Conservation (phyloP, 2,329 filamentous ascomycete genomes). For the Diplodia intermedia region DNA sequence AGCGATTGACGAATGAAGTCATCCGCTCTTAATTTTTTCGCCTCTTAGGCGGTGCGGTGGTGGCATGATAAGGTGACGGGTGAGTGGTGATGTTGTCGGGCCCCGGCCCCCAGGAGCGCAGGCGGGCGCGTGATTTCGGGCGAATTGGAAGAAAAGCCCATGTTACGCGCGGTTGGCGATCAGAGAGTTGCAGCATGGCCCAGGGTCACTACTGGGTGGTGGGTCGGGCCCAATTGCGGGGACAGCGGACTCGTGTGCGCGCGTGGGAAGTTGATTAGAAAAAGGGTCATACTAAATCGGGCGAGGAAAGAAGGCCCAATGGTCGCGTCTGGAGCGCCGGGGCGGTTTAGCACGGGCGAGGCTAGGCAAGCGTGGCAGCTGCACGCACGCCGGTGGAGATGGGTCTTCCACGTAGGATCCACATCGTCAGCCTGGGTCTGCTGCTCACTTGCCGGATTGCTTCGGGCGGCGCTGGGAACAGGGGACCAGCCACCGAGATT, state of each 20-base stretch:
- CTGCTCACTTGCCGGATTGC: conserved; percentile 1
- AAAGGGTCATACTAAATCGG: not conserved
- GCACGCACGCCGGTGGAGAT: not conserved
- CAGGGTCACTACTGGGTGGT: not conserved
- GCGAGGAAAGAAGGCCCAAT: not conserved
- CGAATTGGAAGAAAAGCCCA: conserved; percentile 2
- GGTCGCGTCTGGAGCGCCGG: no score
- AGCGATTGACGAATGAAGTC: not conserved
- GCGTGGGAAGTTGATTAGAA: not conserved
- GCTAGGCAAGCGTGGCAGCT: not conserved
- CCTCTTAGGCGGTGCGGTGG: not conserved
- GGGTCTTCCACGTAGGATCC: not conserved
- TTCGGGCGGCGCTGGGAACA: not conserved
- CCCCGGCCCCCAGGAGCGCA: no score
- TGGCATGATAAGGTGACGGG: not conserved
- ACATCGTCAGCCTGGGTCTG: not conserved
- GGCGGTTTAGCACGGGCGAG: no score
- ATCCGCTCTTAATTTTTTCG: not conserved
- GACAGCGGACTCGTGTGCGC: not conserved
- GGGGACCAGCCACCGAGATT: not conserved
- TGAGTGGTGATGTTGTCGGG: not conserved
- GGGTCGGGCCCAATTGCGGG: conserved; percentile 1
- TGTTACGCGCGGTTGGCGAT: not conserved
- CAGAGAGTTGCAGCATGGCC: not conserved
- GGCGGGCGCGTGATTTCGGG: not conserved